phyloP scores from a whole-genome alignment of 441 rosid genomes.

The Euphorbia celastroides region DNA sequence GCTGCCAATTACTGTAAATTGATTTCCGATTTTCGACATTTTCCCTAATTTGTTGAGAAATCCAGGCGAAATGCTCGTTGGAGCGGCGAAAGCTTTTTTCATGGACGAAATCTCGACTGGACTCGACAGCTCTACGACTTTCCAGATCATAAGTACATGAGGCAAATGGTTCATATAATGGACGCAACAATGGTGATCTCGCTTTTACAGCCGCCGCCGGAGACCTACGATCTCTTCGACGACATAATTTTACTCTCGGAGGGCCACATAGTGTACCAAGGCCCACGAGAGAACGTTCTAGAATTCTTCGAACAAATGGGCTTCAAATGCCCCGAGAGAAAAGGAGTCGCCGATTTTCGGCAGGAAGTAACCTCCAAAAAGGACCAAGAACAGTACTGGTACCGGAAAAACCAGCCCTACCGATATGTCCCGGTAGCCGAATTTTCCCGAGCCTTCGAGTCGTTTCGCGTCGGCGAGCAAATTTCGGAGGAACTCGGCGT shows the following conservation, averaged over 20 bases:
- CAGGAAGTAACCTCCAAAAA: too few species aligned
- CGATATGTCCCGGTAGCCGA: conserved; percentile 36
- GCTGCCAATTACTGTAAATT: too few species aligned
- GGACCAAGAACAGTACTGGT: conserved; percentile 67
- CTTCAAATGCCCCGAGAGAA: too few species aligned
- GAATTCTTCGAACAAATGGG: too few species aligned
- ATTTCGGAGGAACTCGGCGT: conserved; percentile 32
- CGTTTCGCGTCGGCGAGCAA: conserved; percentile 41
- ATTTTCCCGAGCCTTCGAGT: conserved; percentile 35
- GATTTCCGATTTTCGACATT: too few species aligned
- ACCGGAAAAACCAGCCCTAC: conserved; percentile 38
- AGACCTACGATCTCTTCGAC: conserved; percentile 58
- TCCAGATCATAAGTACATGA: conserved; percentile 53
- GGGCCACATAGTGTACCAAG: conserved; percentile 62
- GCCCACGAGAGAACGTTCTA: too few species aligned
- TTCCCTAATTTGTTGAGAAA: background rate
- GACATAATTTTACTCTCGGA: conserved; percentile 57
- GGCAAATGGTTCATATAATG: conserved; percentile 64
- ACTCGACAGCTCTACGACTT: conserved; percentile 57
- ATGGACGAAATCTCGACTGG: conserved; percentile 76
- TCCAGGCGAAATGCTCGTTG: conserved; percentile 64
- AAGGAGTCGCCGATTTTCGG: conserved; percentile 65
- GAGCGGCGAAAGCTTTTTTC: too few species aligned
- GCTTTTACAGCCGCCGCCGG: too few species aligned
- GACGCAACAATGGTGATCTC: conserved; percentile 55